Conservation (phyloP, 2,329 filamentous ascomycete species). For the Colletotrichum echinochloae region DNA sequence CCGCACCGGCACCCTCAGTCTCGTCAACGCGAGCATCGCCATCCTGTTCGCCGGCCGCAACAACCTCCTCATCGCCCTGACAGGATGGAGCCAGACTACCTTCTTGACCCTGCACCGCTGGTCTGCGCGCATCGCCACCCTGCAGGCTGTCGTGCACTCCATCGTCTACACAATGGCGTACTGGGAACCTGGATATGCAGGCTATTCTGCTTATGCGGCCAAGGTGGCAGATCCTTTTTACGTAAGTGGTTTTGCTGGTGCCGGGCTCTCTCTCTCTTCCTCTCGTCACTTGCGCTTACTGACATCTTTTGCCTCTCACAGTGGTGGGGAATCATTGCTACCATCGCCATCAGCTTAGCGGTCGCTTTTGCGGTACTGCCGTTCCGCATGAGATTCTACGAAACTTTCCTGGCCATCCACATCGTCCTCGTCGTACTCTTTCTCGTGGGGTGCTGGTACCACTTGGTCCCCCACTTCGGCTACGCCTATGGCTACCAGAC, state of each 20-base stretch:
- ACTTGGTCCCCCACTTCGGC: constrained; percentile 50
- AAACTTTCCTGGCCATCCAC: constrained; percentile 51
- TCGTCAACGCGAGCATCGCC: constrained; percentile 49
- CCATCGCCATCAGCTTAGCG: constrained; percentile 46
- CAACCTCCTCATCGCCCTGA: constrained; percentile 50
- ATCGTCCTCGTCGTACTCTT: constrained; percentile 49
- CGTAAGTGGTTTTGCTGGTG: background rate
- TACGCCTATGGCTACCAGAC: constrained; percentile 54
- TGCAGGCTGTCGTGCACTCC: constrained; percentile 49
- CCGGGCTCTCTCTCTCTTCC: too few species aligned
- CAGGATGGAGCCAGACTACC: constrained; percentile 52
- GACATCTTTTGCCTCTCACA: constrained; percentile 43
- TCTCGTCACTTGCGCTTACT: background rate
- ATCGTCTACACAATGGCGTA: constrained; percentile 46
- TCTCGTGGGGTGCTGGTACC: constrained; percentile 51
- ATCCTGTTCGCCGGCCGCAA: constrained; percentile 53
- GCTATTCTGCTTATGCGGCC: constrained; percentile 11
- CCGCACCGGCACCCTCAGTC: constrained; percentile 50
- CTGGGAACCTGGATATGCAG: constrained; percentile 24
- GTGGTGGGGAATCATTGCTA: constrained; percentile 52
- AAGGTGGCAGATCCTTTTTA: constrained; percentile 18
- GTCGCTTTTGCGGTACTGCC: constrained; percentile 46
- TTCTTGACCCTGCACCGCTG: constrained; percentile 54
- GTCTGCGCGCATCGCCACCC: constrained; percentile 46
- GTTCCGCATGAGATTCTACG: constrained; percentile 49